These are phyloP conservation scores for Acidomyces sp. DNA, from an alignment of 495 filamentous ascomycete genomes.

Conservation along the genomic window DNA sequence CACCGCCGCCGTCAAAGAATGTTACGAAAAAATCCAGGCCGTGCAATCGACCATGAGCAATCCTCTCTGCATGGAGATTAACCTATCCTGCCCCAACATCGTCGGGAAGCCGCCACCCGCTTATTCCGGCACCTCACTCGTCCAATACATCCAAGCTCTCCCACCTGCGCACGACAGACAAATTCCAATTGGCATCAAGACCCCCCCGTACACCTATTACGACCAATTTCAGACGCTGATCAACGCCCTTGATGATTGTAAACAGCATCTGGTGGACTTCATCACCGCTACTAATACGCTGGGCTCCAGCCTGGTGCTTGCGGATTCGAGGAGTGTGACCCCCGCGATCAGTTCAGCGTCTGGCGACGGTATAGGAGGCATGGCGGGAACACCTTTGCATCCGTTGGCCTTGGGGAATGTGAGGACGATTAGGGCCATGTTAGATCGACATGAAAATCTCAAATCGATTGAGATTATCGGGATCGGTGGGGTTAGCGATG, in stretches of 20 bases:
- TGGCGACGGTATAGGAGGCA: constrained; percentile 46
- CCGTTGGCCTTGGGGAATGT: constrained; percentile 66
- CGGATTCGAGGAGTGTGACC: constrained; percentile 2
- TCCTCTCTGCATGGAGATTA: constrained; percentile 50
- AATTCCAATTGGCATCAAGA: constrained; percentile 50
- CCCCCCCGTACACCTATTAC: constrained; percentile 55
- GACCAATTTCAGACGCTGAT: constrained; percentile 45
- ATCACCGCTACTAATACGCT: constrained; percentile 62
- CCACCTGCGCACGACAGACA: neutral
- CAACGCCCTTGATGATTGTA: constrained; percentile 35
- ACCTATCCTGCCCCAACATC: constrained; percentile 66
- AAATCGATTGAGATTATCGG: constrained; percentile 45
- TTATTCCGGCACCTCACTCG: constrained; percentile 37
- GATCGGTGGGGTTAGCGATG: constrained; percentile 52
- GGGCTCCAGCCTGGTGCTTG: constrained; percentile 47
- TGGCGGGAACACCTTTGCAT: constrained; percentile 55
- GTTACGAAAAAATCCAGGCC: constrained; percentile 29
- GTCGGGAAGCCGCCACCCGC: constrained; percentile 51
- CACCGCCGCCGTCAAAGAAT: constrained; percentile 34
- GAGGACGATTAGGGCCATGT: constrained; percentile 39
- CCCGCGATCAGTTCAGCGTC: constrained; percentile 31
- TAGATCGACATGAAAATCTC: constrained; percentile 37
- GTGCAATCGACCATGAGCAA: constrained; percentile 24
- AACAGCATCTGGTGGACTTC: constrained; percentile 47
- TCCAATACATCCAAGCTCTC: constrained; percentile 33